phyloP scores from a whole-genome alignment of 192 early-diverging fungal genomes.

The Backusella australiensis region DNA sequence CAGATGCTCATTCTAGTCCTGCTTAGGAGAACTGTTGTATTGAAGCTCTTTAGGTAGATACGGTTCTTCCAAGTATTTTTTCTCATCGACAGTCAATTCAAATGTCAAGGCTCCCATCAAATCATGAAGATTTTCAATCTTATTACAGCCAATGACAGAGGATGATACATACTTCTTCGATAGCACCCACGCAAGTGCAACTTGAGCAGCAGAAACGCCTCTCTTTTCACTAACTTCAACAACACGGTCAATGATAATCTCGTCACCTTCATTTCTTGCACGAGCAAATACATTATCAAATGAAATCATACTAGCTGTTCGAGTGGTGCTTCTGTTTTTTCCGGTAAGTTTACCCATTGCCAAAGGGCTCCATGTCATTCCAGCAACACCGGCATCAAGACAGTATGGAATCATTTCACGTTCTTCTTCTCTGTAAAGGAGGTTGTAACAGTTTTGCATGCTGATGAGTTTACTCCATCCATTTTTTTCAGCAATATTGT shows the following conservation, averaged over 20 bases:
- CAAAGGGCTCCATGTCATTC: slow-evolving; percentile 52
- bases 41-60: slow-evolving; percentile 1
- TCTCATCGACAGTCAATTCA: slow-evolving; percentile 23
- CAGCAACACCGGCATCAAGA: slow-evolving; percentile 39
- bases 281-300: neutral
- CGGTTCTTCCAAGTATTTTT: slow-evolving; percentile 16
- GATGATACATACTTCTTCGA: slow-evolving; percentile 13
- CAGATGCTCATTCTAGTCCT: neutral
- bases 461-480: slow-evolving; percentile 48
- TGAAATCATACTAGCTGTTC: neutral
- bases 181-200: slow-evolving; percentile 33
- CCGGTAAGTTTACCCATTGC: slow-evolving; percentile 43
- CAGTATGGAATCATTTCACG: slow-evolving; percentile 54
- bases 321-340: neutral
- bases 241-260: slow-evolving; percentile 20
- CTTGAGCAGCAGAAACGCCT: slow-evolving; percentile 19
- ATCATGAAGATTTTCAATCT: slow-evolving; percentile 23
- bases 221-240: slow-evolving; percentile 20
- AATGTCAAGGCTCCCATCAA: slow-evolving; percentile 15
- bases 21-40: neutral
- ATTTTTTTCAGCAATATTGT: slow-evolving; percentile 45
- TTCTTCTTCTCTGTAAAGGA: slow-evolving; percentile 53
- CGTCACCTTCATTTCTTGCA: neutral
- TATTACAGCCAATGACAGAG: slow-evolving; percentile 22
- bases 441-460: slow-evolving; percentile 50